A percentile compares a stretch with the other conserved stretches of the same genome.
These are phyloP conservation scores for Cryptococcus sp. DNA, from an alignment of 1,284 basidiomycete genomes.

Conservation along the genomic window DNA sequence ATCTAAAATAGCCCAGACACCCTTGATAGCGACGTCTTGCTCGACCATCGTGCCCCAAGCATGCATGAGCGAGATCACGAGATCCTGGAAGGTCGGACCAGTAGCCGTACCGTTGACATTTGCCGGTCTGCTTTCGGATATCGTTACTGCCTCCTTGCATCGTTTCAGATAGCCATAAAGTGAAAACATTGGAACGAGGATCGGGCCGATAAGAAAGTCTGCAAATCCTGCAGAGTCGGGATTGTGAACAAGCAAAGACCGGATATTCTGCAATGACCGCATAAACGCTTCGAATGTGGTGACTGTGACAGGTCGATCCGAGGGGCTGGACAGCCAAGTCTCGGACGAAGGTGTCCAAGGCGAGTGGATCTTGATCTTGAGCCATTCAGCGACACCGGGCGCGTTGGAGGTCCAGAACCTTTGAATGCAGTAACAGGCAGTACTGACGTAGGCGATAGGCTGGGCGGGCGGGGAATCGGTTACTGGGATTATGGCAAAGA, in stretches of 20 bases:
- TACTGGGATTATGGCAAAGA: conserved; percentile 30
- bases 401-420: conserved; percentile 28
- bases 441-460: conserved; percentile 31
- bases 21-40: conserved; percentile 60
- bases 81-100: conserved; percentile 58
- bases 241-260: conserved; percentile 57
- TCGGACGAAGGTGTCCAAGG: conserved; percentile 32
- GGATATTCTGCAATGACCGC: conserved; percentile 16
- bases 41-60: conserved; percentile 73
- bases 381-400: conserved; percentile 47
- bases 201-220: conserved; percentile 66
- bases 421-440: conserved; percentile 37
- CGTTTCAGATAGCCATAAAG: conserved; percentile 60
- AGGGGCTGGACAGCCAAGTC: background rate
- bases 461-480: conserved; percentile 12
- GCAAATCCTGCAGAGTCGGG: conserved; percentile 74
- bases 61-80: conserved; percentile 62
- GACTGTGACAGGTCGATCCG: conserved; percentile 7
- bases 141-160: background rate
- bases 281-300: conserved; percentile 13
- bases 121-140: background rate
- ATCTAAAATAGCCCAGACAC: conserved; percentile 64
- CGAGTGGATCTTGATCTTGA: conserved; percentile 54
- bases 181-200: conserved; percentile 68
- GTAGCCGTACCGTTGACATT: background rate